phyloP scores from a whole-genome alignment of 2,329 filamentous ascomycete species.

The Cladophialophora immunda region DNA sequence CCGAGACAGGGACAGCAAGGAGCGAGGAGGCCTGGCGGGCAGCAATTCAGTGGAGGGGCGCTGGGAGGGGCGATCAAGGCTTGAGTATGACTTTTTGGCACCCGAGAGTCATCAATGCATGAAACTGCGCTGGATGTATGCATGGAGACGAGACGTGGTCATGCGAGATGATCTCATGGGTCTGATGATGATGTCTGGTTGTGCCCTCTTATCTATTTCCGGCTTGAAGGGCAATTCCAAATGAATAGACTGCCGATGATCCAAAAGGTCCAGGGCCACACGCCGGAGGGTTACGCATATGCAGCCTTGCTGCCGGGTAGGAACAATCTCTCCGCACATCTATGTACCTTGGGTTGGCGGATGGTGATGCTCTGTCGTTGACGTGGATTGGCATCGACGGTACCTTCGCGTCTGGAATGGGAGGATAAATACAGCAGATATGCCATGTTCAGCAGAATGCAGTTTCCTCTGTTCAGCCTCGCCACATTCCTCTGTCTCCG shows the following conservation, averaged over 20 bases:
- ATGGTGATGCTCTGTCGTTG: not conserved
- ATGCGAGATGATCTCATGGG: not conserved
- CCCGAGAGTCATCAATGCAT: not conserved
- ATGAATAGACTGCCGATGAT: not conserved
- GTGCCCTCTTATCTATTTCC: not conserved
- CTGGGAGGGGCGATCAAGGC: slow-evolving; percentile 61
- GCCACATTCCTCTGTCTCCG: too few species aligned
- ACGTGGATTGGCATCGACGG: not conserved
- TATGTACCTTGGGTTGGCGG: not conserved
- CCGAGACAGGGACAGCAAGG: slow-evolving; percentile 33
- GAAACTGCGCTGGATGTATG: not conserved
- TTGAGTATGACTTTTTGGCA: slow-evolving; percentile 43
- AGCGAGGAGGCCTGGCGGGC: slow-evolving; percentile 56
- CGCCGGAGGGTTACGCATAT: not conserved
- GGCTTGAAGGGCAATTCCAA: not conserved
- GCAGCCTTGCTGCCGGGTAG: not conserved
- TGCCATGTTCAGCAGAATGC: too few species aligned
- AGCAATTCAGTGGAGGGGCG: slow-evolving; percentile 60
- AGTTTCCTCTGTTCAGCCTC: too few species aligned
- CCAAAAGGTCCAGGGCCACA: not conserved
- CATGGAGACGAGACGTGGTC: slow-evolving; percentile 1
- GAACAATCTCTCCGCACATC: not conserved
- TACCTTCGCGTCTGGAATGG: too few species aligned
- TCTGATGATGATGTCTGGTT: not conserved
- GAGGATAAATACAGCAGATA: too few species aligned